Conservation (phyloP, 805 yeast species). For the Yamadazyma sp. region DNA sequence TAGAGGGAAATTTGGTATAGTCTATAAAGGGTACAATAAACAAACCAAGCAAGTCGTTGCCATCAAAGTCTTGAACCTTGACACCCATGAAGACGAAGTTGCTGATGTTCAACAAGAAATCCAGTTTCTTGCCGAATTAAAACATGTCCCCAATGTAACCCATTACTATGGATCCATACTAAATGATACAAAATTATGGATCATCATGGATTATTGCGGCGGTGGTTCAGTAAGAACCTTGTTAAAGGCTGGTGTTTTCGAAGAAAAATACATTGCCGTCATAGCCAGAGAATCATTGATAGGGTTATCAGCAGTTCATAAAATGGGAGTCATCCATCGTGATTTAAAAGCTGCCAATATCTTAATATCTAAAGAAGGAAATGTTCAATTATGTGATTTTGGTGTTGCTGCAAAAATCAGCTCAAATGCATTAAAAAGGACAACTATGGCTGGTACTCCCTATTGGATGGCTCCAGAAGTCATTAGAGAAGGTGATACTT, state of each 20-base stretch:
- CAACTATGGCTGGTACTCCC: conserved; percentile 94
- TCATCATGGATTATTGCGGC: conserved; percentile 95
- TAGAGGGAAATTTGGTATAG: conserved; percentile 95
- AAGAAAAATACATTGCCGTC: conserved; percentile 81
- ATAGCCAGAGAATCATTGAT: conserved; percentile 75
- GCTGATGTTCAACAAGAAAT: conserved; percentile 92
- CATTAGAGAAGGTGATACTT: conserved; percentile 82
- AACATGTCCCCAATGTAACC: conserved; percentile 86
- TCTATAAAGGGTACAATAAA: conserved; percentile 77
- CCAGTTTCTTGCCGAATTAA: conserved; percentile 77
- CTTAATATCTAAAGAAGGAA: conserved; percentile 82
- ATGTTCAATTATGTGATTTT: conserved; percentile 90
- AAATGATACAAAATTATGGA: conserved; percentile 91
- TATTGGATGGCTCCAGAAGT: conserved; percentile 99
- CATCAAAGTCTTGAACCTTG: conserved; percentile 86
- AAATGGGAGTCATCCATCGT: conserved; percentile 88
- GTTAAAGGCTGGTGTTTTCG: conserved; percentile 81
- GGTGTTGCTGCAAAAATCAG: conserved; percentile 97
- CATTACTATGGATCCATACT: conserved; percentile 87
- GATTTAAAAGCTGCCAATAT: conserved; percentile 97
- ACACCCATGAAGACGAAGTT: conserved; percentile 91
- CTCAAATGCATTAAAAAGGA: conserved; percentile 69
- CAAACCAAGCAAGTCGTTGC: conserved; percentile 81
- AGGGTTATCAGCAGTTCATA: conserved; percentile 81
- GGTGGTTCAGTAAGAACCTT: conserved; percentile 93